Base-by-base conservation (phyloP, 2,329 filamentous ascomycete genomes). In the Monosporascus ibericus region DNA sequence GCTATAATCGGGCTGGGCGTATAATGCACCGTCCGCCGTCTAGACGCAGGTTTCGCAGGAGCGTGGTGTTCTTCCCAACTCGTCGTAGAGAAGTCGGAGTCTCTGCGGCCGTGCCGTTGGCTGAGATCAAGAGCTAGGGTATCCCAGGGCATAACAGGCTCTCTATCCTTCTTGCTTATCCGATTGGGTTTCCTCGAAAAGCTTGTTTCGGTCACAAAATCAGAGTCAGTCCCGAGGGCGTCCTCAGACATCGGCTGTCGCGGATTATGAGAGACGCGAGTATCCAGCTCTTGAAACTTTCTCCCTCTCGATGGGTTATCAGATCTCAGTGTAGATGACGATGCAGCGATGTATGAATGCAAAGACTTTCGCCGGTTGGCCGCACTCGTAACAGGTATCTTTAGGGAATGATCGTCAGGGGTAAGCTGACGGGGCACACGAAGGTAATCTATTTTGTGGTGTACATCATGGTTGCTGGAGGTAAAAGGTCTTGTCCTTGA, bases 361-460 rank as follows among this genome's bases (percentile, higher is more conserved):
- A 65, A 52, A 3, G 65, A 67, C 39, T 56, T 60, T 17, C 62
- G 64, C 37, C 63, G 59, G 40, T 55, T 50, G 17, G 53, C 54
- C 38, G 20, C 18, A 27, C 22, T 40, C 37, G 27, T 52, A 47
- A 14, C 24, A 37, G 36, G 52, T 52, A 25, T 55, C 47, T 18
- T 50, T 40, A 24, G 59, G 49, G 5, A 56, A 11, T 24, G 58
- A 61, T 27, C n/a, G 24, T 14, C 25, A 27, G 42, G 14, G 6
- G 22, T 25, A 27, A 8, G 20, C 5, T 17, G 24, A 6, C 7
- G 20, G 22, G 24, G n/a, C 7, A 30, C 22, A 25, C n/a, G 11
- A 46, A 22, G 22, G 36, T 57, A 58, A 8, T 56, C 53, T 42
- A 51, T 57, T 46, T 56, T 56, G 39, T 56, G 57, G 24, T 59